Base-by-base conservation (phyloP, 1,284 basidiomycete species). In the Rhodotorula sp. region DNA sequence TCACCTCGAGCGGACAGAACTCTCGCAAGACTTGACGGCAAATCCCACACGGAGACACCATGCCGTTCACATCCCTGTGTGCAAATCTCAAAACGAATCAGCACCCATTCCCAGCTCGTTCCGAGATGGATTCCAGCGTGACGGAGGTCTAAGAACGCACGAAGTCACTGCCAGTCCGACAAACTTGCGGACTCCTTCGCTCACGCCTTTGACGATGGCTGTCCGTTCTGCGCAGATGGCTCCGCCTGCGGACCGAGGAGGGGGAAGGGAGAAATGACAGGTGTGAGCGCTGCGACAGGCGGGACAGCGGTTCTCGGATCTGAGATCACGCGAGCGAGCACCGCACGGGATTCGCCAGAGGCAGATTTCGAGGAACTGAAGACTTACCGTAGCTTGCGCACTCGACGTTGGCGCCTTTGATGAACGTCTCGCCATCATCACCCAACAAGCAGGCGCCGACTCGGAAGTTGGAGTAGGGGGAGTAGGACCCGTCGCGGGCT, bases 11-110 rank as follows among this genome's bases (percentile, higher is more conserved):
- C 10, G 86, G 80, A 78, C 91, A 92, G 80, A 97, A 97, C 81
- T 97, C 94, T 66, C 92, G 88, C 64, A 97, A 86, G 66, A 95
- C 86, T 80, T 97, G 94, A 12, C 93, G 88, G 78, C 94, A 97
- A 73, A 95, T 88, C 2, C 94, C 94, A 79, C 94, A 97, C 0
- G 92, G 92, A 0, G 91, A 90, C 60, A 89, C 84, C 0, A 88
- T 80, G 0, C 85, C 82, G 0, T 84, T 79, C 16, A 92, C 86
- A 76, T 93, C 89, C 21, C 88, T 89, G 77, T 14, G 34, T 34
- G 34, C 34, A 34, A 34, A 34, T 34, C 34, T 34, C 34, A 34
- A 34, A 34, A 34, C 38, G 12, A 34, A 6, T 18, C n/a, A 4
- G 7, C 10, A 0, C n/a, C 23, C 43, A n/a, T 48, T 19, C 38